Evolutionary conservation across 2,329 filamentous ascomycete species (phyloP).

Genomic region (Mycosphaerella arachidis): DNA sequence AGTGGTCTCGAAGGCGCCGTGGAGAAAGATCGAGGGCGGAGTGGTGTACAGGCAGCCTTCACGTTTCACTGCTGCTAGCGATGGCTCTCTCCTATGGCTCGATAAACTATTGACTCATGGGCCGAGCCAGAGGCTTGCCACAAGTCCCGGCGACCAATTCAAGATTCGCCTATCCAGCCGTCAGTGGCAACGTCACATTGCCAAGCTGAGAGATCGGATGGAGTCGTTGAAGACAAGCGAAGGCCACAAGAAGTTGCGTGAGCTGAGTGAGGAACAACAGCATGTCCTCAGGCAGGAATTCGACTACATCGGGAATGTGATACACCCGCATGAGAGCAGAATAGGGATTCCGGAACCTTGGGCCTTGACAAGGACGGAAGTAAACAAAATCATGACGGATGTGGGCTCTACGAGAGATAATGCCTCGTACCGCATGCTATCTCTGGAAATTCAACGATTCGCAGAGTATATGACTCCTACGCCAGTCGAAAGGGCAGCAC

Average conservation of each 20-base stretch:
- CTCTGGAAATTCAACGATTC: slow-evolving; percentile 45
- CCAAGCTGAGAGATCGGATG: not conserved
- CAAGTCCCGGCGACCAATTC: no score
- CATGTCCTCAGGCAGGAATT: not conserved
- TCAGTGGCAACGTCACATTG: not conserved
- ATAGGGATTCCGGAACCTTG: slow-evolving; percentile 4
- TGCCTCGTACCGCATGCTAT: slow-evolving; percentile 11
- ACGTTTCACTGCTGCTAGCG: not conserved
- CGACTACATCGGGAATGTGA: not conserved
- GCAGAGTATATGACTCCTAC: slow-evolving; percentile 43
- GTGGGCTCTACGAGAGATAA: not conserved
- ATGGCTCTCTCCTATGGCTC: not conserved
- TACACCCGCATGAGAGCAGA: not conserved
- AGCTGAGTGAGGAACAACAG: not conserved
- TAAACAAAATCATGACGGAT: not conserved
- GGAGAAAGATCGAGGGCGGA: no score
- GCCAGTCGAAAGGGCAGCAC: slow-evolving; percentile 38
- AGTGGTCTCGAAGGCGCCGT: not conserved
- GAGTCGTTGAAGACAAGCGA: not conserved
- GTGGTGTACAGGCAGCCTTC: no score
- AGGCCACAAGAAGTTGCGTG: not conserved
- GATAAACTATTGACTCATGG: not conserved
- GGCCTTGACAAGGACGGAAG: not conserved
- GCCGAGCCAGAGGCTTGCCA: not conserved
- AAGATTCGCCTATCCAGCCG: not conserved